These are phyloP conservation scores for Ceratocystis diversiconidia DNA, from an alignment of 2,329 filamentous ascomycete genomes.

Conservation along the genomic window DNA sequence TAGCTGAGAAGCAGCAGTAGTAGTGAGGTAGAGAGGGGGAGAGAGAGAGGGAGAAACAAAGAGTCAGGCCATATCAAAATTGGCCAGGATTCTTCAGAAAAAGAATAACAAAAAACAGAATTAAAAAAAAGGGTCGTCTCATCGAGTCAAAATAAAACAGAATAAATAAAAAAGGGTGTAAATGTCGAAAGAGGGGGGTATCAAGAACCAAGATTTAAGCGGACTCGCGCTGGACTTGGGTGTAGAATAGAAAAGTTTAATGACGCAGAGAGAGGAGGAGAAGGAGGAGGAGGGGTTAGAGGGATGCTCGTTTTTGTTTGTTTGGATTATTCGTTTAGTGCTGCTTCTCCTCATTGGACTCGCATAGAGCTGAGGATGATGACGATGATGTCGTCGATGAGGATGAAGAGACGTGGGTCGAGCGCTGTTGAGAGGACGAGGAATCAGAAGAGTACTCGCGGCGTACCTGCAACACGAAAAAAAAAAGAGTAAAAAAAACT, in stretches of 20 bases:
- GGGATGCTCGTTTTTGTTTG: background rate
- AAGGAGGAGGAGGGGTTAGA: background rate
- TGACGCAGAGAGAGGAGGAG: background rate
- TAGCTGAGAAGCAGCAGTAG: background rate
- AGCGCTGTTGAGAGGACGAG: constrained; percentile 1
- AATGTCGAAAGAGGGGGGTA: background rate
- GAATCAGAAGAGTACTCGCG: constrained; percentile 13
- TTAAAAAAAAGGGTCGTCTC: background rate
- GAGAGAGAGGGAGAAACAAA: background rate
- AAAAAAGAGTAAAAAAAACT: background rate
- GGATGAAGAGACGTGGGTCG: background rate
- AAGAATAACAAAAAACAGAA: background rate
- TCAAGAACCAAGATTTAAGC: background rate
- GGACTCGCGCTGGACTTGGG: background rate
- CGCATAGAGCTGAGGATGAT: background rate
- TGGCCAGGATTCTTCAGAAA: background rate
- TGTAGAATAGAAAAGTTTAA: background rate
- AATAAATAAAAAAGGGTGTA: background rate
- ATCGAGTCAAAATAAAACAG: background rate
- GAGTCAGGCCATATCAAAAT: background rate
- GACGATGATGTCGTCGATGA: background rate
- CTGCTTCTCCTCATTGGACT: constrained; percentile 3
- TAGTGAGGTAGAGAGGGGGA: background rate
- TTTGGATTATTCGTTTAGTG: background rate
- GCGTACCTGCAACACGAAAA: constrained; percentile 6